These are phyloP conservation scores for Curvularia spicifera DNA, from an alignment of 2,329 filamentous ascomycete species.

Conservation along the genomic window DNA sequence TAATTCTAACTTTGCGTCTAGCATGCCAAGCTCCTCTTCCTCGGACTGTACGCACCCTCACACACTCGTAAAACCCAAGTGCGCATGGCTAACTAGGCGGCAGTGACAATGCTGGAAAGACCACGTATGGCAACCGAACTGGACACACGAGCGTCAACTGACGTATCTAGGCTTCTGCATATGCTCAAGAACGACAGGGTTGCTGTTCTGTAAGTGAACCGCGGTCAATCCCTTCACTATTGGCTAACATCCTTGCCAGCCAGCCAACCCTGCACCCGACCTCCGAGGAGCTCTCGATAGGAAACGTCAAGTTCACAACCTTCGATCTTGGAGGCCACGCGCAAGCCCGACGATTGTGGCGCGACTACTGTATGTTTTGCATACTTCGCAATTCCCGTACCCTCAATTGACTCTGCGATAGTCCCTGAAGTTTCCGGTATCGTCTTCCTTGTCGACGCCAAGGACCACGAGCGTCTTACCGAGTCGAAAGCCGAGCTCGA, in stretches of 20 bases:
- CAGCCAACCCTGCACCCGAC: slow-evolving; percentile 60
- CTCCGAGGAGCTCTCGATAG: slow-evolving; percentile 64
- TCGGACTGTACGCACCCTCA: slow-evolving; percentile 65
- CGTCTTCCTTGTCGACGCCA: slow-evolving; percentile 96
- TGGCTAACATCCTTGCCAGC: slow-evolving; percentile 17
- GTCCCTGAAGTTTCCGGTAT: slow-evolving; percentile 67
- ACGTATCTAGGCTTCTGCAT: slow-evolving; percentile 67
- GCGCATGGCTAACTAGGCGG: slow-evolving; percentile 66
- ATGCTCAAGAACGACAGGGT: slow-evolving; percentile 93
- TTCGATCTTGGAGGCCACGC: slow-evolving; percentile 68
- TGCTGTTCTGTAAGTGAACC: slow-evolving; percentile 74
- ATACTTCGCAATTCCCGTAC: neutral
- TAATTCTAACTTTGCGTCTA: slow-evolving; percentile 20
- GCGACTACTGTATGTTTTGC: slow-evolving; percentile 44
- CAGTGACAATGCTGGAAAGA: slow-evolving; percentile 94
- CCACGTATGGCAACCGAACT: slow-evolving; percentile 62
- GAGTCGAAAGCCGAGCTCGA: slow-evolving; percentile 98
- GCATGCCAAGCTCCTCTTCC: slow-evolving; percentile 74
- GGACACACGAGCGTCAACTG: slow-evolving; percentile 13
- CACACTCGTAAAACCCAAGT: neutral
- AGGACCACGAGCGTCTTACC: slow-evolving; percentile 91
- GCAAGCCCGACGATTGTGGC: slow-evolving; percentile 51
- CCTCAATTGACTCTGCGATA: slow-evolving; percentile 19
- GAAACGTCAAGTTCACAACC: slow-evolving; percentile 81
- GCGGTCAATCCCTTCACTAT: neutral